Evolutionary conservation across 768 basidiomycete genomes (phyloP), one percentile per base, ranked within the genome.

Genomic region (Amylocystis lapponica): DNA sequence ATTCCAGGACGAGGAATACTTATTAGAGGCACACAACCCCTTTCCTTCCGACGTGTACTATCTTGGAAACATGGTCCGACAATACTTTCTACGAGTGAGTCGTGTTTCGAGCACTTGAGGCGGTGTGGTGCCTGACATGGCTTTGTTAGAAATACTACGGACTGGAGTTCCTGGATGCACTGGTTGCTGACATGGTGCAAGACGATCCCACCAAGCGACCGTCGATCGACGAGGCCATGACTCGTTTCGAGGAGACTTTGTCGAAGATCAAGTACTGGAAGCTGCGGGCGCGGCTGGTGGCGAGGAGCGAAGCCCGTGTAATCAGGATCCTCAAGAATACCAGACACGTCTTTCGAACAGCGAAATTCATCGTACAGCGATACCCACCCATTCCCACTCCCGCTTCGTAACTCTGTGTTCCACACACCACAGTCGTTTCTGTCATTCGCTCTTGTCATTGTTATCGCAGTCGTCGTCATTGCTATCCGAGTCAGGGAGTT

Each of bases 161-260:
- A 11, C 33, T 59, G 13, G 56, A 53, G 3, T 62, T 62, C 49
- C 37, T 66, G 55, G n/a, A 31, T 16, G 39, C 49, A 12, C 47
- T 66, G 4, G 41, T 64, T 2, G 27, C 37, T 4, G 42, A 48
- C 5, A 65, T 66, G 64, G 48, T 51, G 0, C 48, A 46, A 6
- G 43, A 43, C 1, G 55, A 60, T 29, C 65, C 65, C 0, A 30
- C 37, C 5, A 33, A 36, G 19, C 54, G 65, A 4, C 64, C 64
- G 1, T 49, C 51, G 3, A 54, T 55, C 3, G 30, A 43, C 21
- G 46, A 55, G 19, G 57, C 50, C 11, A 33, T 48, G 1, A 27
- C 14, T 12, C 46, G 43, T 0, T 60, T 60, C 36, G 36, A 33
- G 3, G 23, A 13, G 11, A 6, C 29, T 5, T 17, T 16, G 19